phyloP scores from a whole-genome alignment of 495 filamentous ascomycete genomes.

The Penicillium verhagenii region DNA sequence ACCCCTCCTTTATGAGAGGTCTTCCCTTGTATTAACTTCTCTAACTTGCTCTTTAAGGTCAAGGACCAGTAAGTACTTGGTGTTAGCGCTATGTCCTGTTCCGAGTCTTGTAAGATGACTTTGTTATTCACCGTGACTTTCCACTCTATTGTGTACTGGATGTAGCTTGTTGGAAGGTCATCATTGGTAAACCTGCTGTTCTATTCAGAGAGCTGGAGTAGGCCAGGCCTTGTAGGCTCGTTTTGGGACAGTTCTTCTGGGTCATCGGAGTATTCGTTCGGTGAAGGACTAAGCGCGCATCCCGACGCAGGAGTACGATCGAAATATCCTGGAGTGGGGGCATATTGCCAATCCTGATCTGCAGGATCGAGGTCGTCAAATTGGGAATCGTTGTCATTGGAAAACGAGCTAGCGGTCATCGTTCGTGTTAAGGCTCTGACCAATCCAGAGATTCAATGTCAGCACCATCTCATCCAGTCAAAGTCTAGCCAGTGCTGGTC shows the following conservation, averaged over 20 bases:
- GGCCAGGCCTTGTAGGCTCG: conserved; percentile 1
- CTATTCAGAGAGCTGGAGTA: conserved; percentile 18
- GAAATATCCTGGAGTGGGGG: conserved; percentile 14
- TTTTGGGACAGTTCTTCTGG: conserved; percentile 9
- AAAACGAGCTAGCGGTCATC: conserved; percentile 10
- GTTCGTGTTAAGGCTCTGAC: background rate
- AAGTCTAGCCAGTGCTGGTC: conserved; percentile 1
- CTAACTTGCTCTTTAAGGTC: conserved; percentile 8
- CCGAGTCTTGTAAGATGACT: conserved; percentile 25
- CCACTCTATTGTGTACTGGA: conserved; percentile 39
- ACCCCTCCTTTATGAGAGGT: background rate
- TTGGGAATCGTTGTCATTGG: conserved; percentile 4
- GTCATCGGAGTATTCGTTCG: conserved; percentile 3
- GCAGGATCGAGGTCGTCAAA: background rate
- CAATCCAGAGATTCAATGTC: background rate
- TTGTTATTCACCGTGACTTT: conserved; percentile 29
- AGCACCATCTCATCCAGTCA: background rate
- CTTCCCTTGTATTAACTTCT: conserved; percentile 17
- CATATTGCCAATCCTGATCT: conserved; percentile 15
- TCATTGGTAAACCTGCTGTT: conserved; percentile 21
- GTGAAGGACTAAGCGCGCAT: conserved; percentile 11
- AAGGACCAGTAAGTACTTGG: conserved; percentile 25
- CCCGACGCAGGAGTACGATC: conserved; percentile 5
- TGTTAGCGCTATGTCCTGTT: conserved; percentile 24
- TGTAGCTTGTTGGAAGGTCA: conserved; percentile 28